Base-by-base conservation (phyloP, 140 eudicot species). In the Senecio squalidus region DNA sequence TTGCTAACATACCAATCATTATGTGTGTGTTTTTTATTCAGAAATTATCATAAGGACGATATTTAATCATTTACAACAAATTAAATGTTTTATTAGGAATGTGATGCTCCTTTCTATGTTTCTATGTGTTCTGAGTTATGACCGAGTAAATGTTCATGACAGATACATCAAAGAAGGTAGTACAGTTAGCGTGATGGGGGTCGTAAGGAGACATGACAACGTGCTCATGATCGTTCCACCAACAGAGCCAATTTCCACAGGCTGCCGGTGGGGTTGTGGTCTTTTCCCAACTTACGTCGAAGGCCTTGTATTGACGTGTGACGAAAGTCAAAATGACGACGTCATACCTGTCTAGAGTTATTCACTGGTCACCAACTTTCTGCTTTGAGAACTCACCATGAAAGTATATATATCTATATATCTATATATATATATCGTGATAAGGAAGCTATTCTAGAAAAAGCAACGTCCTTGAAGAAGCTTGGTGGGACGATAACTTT, bases 161-260 rank as follows among this genome's bases (percentile, higher is more conserved):
- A 92, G 98, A 46, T 81, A 84, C 56, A 82, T 92, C 27, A 92
- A 92, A 82, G 96, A 92, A 76, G 98, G 98, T 55, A 92, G 93
- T 66, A 92, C 92, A 0, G 89, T 87, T 31, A 92, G 95, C 55
- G 93, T 87, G 54, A 92, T 87, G 96, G 98, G 96, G 4, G 78
- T 92, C 1, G 86, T 92, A 11, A 58, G 89, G 52, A 81, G 95
- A 36, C 93, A 87, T 21, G 96, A 87, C 6, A 92, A 87, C 14
- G 78, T 84, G 30, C 84, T 92, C 33, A 92, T 87, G 98, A 92
- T 92, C 46, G 88, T 92, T 46, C 93, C 98, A 27, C 96, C 96
- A 15, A 17, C 81, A 6, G 93, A 92, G 50, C 98, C 95, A 3
- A 33, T 80, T 22, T 79, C 93, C 22, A 87, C 89, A 1, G 89